Percentiles rank a stretch among this genome's conserved stretches.
Conservation (phyloP, 768 basidiomycete genomes). For the Pleurotus citrinopileatus region DNA sequence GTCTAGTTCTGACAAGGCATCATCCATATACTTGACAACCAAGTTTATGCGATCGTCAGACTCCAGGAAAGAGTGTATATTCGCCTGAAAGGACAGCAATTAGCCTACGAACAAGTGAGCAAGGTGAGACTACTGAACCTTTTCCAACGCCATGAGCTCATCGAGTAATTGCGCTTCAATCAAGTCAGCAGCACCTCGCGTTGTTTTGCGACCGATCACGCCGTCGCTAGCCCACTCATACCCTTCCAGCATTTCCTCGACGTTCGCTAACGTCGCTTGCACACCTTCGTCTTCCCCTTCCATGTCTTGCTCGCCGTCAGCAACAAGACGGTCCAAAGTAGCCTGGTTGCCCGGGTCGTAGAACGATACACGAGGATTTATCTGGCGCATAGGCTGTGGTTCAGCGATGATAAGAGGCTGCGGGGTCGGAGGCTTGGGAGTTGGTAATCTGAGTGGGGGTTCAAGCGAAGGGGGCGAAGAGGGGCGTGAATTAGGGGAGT, state of each 20-base stretch:
- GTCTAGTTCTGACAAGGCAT: conserved; percentile 85
- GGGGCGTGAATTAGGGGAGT: conserved; percentile 19
- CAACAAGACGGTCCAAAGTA: conserved; percentile 66
- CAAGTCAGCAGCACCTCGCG: conserved; percentile 78
- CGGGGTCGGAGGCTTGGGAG: conserved; percentile 21
- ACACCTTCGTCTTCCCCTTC: conserved; percentile 70
- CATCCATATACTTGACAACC: conserved; percentile 87
- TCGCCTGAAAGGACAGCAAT: conserved; percentile 57
- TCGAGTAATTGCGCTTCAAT: conserved; percentile 88
- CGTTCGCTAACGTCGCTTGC: conserved; percentile 82
- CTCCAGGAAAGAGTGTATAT: conserved; percentile 96
- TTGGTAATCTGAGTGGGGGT: conserved; percentile 27
- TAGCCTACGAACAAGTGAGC: conserved; percentile 6
- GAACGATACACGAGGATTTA: conserved; percentile 74
- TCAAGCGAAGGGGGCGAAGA: conserved; percentile 23
- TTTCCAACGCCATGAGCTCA: conserved; percentile 91
- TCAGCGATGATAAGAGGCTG: conserved; percentile 28
- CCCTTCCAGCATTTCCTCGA: conserved; percentile 98
- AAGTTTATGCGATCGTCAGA: conserved; percentile 87
- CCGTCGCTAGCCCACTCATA: conserved; percentile 94
- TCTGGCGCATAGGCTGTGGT: conserved; percentile 46
- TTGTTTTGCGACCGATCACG: conserved; percentile 61
- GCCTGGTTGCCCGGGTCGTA: conserved; percentile 81
- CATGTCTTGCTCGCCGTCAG: conserved; percentile 42
- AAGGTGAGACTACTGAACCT: conserved; percentile 45